Evolutionary conservation across 495 filamentous ascomycete genomes (phyloP).

Genomic region (Hypomontagnella submonticulosa): DNA sequence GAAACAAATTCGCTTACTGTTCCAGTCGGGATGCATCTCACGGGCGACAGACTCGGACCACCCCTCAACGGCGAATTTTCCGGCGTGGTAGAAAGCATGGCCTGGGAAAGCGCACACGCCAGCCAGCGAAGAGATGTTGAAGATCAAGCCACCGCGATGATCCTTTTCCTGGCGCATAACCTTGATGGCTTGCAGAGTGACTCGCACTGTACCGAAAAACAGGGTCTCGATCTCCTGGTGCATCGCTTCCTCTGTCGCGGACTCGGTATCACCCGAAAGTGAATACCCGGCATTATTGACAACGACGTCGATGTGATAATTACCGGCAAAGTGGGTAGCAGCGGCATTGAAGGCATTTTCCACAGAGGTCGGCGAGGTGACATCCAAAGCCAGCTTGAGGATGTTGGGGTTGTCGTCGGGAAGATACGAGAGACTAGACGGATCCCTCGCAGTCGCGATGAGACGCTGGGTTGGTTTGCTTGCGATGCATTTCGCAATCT

Average conservation of each 20-base stretch:
- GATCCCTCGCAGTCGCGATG: conserved; percentile 60
- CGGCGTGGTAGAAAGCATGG: conserved; percentile 64
- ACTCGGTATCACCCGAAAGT: conserved; percentile 60
- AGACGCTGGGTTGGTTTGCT: conserved; percentile 49
- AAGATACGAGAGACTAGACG: conserved; percentile 52
- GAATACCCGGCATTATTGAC: conserved; percentile 69
- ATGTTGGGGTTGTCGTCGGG: conserved; percentile 47
- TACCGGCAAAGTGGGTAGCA: conserved; percentile 49
- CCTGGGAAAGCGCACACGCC: conserved; percentile 60
- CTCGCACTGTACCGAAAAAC: conserved; percentile 62
- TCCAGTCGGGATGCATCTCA: conserved; percentile 65
- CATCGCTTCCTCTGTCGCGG: conserved; percentile 51
- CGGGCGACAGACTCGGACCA: conserved; percentile 64
- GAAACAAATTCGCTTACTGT: conserved; percentile 43
- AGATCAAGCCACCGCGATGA: conserved; percentile 60
- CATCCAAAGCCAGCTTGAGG: conserved; percentile 60
- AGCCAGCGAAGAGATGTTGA: conserved; percentile 66
- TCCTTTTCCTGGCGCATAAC: conserved; percentile 59
- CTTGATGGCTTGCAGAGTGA: conserved; percentile 58
- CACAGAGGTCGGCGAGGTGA: conserved; percentile 54
- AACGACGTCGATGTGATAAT: conserved; percentile 60
- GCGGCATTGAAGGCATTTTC: conserved; percentile 52
- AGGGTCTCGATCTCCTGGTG: conserved; percentile 62
- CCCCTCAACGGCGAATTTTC: conserved; percentile 66
- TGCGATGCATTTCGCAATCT: conserved; percentile 52